Base-by-base conservation (phyloP, 2,329 filamentous ascomycete species). In the Blumeriella jaapii region DNA sequence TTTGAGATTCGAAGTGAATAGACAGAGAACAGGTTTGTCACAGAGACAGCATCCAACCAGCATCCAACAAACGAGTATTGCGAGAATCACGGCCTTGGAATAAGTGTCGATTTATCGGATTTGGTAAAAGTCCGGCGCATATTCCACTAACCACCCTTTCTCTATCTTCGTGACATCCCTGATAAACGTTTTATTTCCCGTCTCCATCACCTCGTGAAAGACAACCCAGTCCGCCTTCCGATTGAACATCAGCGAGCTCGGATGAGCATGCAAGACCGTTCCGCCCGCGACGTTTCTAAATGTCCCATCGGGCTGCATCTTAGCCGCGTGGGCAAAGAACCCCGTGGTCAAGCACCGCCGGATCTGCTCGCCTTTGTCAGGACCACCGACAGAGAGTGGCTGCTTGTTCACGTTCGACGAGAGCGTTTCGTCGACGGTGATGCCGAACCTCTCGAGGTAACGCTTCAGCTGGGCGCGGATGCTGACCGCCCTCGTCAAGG, bases 161-260 rank as follows among this genome's bases (percentile, higher is more conserved):
- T 95, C 83, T 50, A 96, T 82, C 62, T 84, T 91, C n/a, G 79
- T 91, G 40, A 96, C 65, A 58, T 96, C 89, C 36, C 85, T 69
- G 50, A 98, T 93, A 55, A 80, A 96, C 0, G 74, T 86, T 66
- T 96, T 96, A 45, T 73, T 74, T 7, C 80, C 75, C 4, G 83
- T 93, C 62, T 96, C 84, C 67, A 94, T 74, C 23, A 94, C 75
- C 61, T 95, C 89, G 51, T 93, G 82, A 54, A 95, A 98, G 20
- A 98, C 71, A 7, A 96, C 86, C 86, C 89, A 96, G 45, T 95
- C 86, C 8, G 85, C 85, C 63, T 93, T 95, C 38, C 87, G 77
- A 58, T 94, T 93, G 65, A 96, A 96, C 76, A 96, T 85, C 48
- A 96, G 62, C 24, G 82, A 93, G 53, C 76, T 93, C 1, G 91